Evolutionary conservation across 306 rosid species (phyloP).

Genomic region (Trifolium pratense): DNA sequence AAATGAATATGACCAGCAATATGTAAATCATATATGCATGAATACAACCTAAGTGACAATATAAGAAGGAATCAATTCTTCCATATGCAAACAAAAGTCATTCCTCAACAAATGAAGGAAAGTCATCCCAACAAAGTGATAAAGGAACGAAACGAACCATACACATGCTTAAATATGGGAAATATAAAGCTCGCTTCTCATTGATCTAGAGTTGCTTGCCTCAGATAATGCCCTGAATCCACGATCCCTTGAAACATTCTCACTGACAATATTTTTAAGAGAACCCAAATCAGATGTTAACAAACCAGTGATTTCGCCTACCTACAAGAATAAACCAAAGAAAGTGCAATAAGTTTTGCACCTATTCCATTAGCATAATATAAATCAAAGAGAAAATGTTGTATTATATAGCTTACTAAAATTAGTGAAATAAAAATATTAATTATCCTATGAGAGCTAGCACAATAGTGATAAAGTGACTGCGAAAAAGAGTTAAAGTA

Average conservation of each 20-base stretch:
- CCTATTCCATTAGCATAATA: slow-evolving; percentile 13
- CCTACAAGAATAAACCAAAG: slow-evolving; percentile 57
- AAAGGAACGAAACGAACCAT: slow-evolving; percentile 43
- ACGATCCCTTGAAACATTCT: slow-evolving; percentile 91
- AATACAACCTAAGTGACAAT: slow-evolving; percentile 28
- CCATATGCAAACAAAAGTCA: slow-evolving; percentile 29
- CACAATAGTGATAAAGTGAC: not conserved
- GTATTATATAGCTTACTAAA: slow-evolving; percentile 13
- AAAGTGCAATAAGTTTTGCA: slow-evolving; percentile 36
- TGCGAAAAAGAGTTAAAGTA: too few relatives aligned
- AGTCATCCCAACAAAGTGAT: slow-evolving; percentile 36
- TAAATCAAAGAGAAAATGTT: slow-evolving; percentile 16
- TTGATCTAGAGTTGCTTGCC: slow-evolving; percentile 98
- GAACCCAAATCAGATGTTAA: slow-evolving; percentile 92
- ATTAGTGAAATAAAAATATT: not conserved
- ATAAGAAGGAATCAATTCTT: slow-evolving; percentile 23
- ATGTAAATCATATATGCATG: slow-evolving; percentile 34
- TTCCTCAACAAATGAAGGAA: slow-evolving; percentile 37
- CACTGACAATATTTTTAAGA: slow-evolving; percentile 75
- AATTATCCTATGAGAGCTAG: not conserved
- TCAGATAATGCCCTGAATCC: slow-evolving; percentile 97
- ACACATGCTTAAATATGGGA: slow-evolving; percentile 62
- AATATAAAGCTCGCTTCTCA: slow-evolving; percentile 92
- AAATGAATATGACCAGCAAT: slow-evolving; percentile 36
- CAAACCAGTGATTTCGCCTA: slow-evolving; percentile 92